A percentile compares a stretch with the other conserved stretches of the same genome.
These are phyloP conservation scores for Suillus clintonianus DNA, from an alignment of 768 basidiomycete species.

Conservation along the genomic window DNA sequence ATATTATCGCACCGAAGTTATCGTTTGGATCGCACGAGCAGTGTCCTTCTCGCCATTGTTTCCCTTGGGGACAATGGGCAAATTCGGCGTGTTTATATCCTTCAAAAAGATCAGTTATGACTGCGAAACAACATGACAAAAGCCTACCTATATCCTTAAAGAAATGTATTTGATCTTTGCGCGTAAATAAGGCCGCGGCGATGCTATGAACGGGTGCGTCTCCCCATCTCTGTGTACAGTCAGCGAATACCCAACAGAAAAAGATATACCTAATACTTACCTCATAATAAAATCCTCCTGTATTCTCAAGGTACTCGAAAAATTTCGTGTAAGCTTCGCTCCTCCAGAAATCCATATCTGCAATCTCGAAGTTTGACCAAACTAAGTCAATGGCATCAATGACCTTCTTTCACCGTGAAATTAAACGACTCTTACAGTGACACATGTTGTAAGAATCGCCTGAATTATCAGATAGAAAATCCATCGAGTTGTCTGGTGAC, in stretches of 20 bases:
- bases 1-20: conserved; percentile 62
- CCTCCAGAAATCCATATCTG: conserved; percentile 81
- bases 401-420: not conserved
- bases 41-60: conserved; percentile 72
- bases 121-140: too few relatives aligned
- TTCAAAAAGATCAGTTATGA: conserved; percentile 6
- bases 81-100: conserved; percentile 90
- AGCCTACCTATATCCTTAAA: conserved; percentile 81
- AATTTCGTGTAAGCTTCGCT: conserved; percentile 78
- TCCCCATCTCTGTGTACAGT: conserved; percentile 71
- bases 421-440: conserved; percentile 48
- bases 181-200: conserved; percentile 85
- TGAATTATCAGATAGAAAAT: conserved; percentile 66
- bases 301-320: conserved; percentile 78
- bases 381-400: conserved; percentile 41
- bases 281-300: conserved; percentile 91
- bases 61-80: conserved; percentile 87
- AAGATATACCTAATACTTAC: conserved; percentile 28
- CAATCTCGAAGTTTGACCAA: conserved; percentile 96
- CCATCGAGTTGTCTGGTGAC: conserved; percentile 57
- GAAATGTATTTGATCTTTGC: conserved; percentile 90
- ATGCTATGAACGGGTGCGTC: conserved; percentile 94
- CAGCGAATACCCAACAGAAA: conserved; percentile 7
- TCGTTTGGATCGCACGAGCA: conserved; percentile 82
- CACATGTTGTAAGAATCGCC: conserved; percentile 67